Evolutionary conservation across 2,329 filamentous ascomycete species (phyloP).

Genomic region (Aspergillus sclerotialis): DNA sequence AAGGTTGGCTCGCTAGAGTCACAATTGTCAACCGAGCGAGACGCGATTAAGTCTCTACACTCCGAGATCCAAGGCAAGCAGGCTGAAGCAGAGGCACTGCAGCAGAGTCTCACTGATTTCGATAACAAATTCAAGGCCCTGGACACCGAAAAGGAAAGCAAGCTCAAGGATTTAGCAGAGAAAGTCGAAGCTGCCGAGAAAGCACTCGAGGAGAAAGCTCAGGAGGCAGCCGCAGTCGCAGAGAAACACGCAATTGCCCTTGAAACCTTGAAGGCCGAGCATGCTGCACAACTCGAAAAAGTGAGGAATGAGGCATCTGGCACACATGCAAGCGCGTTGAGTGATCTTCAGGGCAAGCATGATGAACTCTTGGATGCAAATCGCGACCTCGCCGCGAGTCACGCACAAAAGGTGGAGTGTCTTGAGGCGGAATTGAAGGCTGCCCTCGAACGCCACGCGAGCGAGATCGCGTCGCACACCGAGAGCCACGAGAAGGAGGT

Average conservation of each 20-base stretch:
- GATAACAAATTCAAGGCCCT: constrained; percentile 33
- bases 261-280: constrained; percentile 26
- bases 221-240: constrained; percentile 19
- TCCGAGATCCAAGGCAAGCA: constrained; percentile 29
- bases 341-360: constrained; percentile 27
- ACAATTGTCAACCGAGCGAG: constrained; percentile 22
- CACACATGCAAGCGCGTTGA: constrained; percentile 22
- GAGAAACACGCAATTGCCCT: constrained; percentile 29
- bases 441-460: constrained; percentile 15
- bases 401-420: constrained; percentile 24
- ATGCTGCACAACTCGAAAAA: constrained; percentile 29
- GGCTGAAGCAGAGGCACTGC: constrained; percentile 29
- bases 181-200: constrained; percentile 26
- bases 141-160: constrained; percentile 26
- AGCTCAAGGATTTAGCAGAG: constrained; percentile 26
- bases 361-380: constrained; percentile 24
- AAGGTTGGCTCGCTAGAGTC: constrained; percentile 27
- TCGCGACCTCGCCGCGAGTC: constrained; percentile 21
- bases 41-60: constrained; percentile 28
- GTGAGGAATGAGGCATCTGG: constrained; percentile 21
- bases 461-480: constrained; percentile 23
- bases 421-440: constrained; percentile 18
- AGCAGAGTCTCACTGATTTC: constrained; percentile 29
- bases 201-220: constrained; percentile 27
- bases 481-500: constrained; percentile 22